phyloP scores from a whole-genome alignment of 768 basidiomycete species.

The Inosperma sp. region DNA sequence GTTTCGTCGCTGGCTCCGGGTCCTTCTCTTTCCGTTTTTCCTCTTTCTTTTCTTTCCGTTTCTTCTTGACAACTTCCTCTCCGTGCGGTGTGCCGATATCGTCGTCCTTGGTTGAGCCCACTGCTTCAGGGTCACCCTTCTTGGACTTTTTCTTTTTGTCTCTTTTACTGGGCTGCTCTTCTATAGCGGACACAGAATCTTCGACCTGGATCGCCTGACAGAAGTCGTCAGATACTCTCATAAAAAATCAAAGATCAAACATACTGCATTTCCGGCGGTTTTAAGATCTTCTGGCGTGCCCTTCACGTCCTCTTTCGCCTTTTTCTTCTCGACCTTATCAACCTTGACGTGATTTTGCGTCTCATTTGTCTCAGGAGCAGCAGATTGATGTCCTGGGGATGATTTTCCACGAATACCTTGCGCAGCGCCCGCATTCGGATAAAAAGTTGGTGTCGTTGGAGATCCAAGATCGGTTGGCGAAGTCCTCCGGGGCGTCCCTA shows the following conservation, averaged over 20 bases:
- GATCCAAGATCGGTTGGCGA: constrained; percentile 25
- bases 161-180: neutral
- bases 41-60: constrained; percentile 5
- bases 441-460: constrained; percentile 4
- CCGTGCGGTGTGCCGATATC: constrained; percentile 12
- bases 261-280: neutral
- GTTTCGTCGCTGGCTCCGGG: neutral
- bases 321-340: neutral
- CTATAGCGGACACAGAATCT: neutral
- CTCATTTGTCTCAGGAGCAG: too few species aligned
- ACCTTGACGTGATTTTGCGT: neutral
- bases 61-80: constrained; percentile 2
- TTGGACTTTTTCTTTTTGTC: constrained; percentile 30
- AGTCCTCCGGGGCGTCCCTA: constrained; percentile 54
- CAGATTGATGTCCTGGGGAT: too few species aligned
- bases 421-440: constrained; percentile 12
- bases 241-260: too few species aligned
- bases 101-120: constrained; percentile 11
- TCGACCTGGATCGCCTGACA: neutral
- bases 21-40: constrained; percentile 10
- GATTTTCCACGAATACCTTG: too few species aligned
- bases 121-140: constrained; percentile 10
- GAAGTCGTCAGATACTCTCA: neutral
- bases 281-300: neutral
- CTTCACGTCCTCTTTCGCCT: neutral